Evolutionary conservation across 768 basidiomycete genomes (phyloP), one percentile per base, ranked within the genome.

Genomic region (Lentinula guzmanii): DNA sequence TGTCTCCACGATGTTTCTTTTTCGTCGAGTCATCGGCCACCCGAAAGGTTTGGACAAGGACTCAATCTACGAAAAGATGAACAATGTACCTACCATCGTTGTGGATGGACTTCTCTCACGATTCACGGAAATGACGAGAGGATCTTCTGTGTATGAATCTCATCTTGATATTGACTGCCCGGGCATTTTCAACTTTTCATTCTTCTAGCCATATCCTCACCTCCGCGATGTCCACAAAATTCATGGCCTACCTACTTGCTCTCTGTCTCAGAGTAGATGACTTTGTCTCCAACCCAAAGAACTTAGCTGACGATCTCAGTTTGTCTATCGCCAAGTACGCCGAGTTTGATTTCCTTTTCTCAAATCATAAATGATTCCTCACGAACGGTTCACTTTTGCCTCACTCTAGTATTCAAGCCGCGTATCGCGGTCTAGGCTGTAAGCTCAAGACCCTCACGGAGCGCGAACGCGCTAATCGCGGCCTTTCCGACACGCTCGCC

Each of bases 231-330:
- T 83, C 90, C 69, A 87, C 87, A 2, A 84, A 82, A 66, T 77
- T 96, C 2, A 73, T 94, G 61, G 84, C 90, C 1, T 84, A 93
- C 67, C 81, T 95, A 69, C 89, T 96, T 63, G 87, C 90, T 1
- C 76, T 96, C 0, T 91, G 88, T 67, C 82, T 97, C 33, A 85
- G 82, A 53, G 70, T 94, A 6, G 94, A 97, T 64, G 83, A 86
- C 58, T 96, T 84, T 67, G 84, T 86, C 0, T 82, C 87, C 0
- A 87, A 97, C 64, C 79, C 86, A 0, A 75, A 79, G 1, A 68
- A 81, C 33, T 74, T 97, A 37, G 90, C 93, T 2, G 75, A 79
- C 6, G 95, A 97, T 73, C 73, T 98, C 6, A 84, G 80, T 64
- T 82, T 93, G 78, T 69, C 82, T 3, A 68, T 81, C 10, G 56